Conservation (phyloP, 2,329 filamentous ascomycete species). For the Microdochium paspali region DNA sequence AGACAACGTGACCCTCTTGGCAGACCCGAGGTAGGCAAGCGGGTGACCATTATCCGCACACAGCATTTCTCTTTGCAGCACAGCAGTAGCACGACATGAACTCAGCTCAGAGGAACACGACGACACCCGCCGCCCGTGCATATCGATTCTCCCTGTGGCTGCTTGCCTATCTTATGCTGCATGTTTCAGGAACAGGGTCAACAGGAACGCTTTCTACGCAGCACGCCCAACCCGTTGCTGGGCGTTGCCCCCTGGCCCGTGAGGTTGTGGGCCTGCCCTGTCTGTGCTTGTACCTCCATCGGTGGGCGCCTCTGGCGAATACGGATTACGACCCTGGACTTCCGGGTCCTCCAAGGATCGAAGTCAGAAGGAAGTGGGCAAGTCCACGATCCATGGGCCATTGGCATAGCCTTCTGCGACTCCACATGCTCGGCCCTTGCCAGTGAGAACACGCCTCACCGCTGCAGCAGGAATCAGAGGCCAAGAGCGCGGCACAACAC, state of each 20-base stretch:
- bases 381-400: not conserved
- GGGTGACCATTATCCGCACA: no score
- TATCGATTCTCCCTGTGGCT: not conserved
- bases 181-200: not conserved
- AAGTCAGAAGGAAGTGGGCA: not conserved
- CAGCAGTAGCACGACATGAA: no score
- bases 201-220: no score
- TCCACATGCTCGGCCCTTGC: not conserved
- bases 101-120: no score
- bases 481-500: not conserved
- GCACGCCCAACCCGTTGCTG: not conserved
- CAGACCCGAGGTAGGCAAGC: no score
- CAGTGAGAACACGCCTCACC: not conserved
- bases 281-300: no score
- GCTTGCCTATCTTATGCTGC: not conserved
- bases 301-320: not conserved
- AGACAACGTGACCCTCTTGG: no score
- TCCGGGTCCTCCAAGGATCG: not conserved
- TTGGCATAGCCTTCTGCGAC: not conserved
- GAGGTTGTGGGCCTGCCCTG: no score
- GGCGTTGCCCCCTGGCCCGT: no score
- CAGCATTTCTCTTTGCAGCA: no score
- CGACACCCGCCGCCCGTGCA: not conserved
- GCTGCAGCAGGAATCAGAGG: not conserved
- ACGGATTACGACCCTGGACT: not conserved